Base-by-base conservation (phyloP, 2,329 filamentous ascomycete genomes). In the Orbilia oligospora region DNA sequence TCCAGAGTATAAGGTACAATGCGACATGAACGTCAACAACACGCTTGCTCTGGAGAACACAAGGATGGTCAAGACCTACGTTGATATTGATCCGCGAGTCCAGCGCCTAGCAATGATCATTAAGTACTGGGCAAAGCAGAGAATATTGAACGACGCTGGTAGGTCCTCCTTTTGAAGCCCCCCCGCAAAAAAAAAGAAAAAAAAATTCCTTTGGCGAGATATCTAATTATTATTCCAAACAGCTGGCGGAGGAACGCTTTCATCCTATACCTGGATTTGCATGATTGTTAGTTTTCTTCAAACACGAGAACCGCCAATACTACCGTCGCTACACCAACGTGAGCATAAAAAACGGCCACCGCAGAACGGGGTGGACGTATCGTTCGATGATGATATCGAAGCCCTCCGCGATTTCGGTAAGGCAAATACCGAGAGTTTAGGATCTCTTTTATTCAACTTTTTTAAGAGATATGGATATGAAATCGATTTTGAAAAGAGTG, bases 11-110 rank as follows among this genome's bases (percentile, higher is more conserved):
- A 87, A 91, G 80, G 87, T 99, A 64, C 92, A 94, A 16, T 97
- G 94, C 84, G 96, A 99, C 84, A 96, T 99, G 91, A 99, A 99
- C 82, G 94, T 99, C 86, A 99, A 99, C 86, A 99, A 98, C 82
- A 96, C 94, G 0, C 85, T 97, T 67, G 96, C 96, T 3, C 87
- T 99, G 79, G 94, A 98, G 84, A 99, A 99, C 83, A 99, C 96
- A 14, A 90, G 94, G 64, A 97, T 99, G 94, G 96, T 99, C 82
- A 93, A 94, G 83, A 97, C 94, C 0, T 99, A 99, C 85, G 93
- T 99, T 79, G 91, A 97, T 83, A 91, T 97, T 72, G 96, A 99
- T 84, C 90, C 94, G 46, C 91, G 96, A 79, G 93, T 99, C 71
- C 90, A 96, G 51, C 94, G 93, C 53, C 87, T 99, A 81, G 95